Evolutionary conservation across 2,329 filamentous ascomycete genomes (phyloP).

Genomic region (Phyllosticta citribraziliensis): DNA sequence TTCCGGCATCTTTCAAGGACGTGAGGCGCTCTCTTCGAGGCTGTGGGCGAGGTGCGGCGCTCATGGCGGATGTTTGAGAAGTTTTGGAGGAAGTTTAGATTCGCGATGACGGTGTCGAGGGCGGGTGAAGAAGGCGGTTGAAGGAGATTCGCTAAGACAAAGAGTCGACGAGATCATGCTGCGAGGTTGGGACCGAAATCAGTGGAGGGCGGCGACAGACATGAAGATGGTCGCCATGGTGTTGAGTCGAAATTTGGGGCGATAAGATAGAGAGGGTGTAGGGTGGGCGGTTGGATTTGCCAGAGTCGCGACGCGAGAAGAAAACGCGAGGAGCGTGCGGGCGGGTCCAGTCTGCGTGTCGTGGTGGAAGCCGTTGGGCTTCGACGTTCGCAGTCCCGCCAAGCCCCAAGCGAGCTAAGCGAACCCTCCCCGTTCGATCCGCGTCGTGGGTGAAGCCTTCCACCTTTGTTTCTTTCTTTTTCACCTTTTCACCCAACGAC

Average conservation of each 20-base stretch:
- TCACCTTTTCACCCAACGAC: not conserved
- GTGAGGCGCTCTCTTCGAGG: slow-evolving; percentile 17
- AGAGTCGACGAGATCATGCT: not conserved
- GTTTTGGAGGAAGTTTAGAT: not conserved
- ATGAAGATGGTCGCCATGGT: not conserved
- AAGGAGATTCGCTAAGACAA: not conserved
- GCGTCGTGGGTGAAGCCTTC: not conserved
- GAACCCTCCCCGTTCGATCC: not conserved
- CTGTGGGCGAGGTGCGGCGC: slow-evolving; percentile 4
- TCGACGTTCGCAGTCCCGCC: not conserved
- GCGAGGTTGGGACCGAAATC: not conserved
- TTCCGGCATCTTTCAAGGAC: slow-evolving; percentile 17
- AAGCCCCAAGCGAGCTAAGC: not conserved
- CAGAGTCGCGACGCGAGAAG: not conserved
- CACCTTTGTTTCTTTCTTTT: not conserved
- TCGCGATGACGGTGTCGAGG: not conserved
- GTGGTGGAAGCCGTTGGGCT: not conserved
- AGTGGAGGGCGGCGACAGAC: not conserved
- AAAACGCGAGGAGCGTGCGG: not conserved
- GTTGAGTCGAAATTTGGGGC: not conserved
- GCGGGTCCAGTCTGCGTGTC: not conserved
- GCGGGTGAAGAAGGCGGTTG: not conserved
- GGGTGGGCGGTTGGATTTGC: not conserved
- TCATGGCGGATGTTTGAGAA: slow-evolving; percentile 2
- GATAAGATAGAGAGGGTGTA: not conserved